Conservation (phyloP, 345 rosid genomes). For the Populus davidiana region DNA sequence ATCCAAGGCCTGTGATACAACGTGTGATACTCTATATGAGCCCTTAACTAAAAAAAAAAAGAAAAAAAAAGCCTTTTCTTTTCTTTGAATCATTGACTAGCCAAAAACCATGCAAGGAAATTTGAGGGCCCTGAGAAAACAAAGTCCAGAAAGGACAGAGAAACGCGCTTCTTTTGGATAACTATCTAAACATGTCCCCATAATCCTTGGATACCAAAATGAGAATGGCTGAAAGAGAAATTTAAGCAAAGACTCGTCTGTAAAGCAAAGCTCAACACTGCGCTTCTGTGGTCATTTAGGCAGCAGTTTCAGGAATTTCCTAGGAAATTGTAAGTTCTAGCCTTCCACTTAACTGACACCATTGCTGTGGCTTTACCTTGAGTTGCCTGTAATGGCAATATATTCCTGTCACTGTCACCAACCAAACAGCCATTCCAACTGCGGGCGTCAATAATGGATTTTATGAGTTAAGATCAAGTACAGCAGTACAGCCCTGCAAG, state of each 20-base stretch:
- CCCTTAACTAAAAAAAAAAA: neutral
- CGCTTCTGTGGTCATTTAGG: neutral
- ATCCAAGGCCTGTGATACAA: constrained; percentile 28
- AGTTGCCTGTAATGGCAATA: neutral
- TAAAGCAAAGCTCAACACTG: neutral
- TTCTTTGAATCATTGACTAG: neutral
- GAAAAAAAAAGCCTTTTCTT: too few relatives aligned
- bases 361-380: neutral
- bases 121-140: neutral
- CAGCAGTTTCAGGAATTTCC: neutral
- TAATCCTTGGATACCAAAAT: neutral
- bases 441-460: neutral
- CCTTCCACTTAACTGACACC: neutral
- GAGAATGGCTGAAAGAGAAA: neutral
- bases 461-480: neutral
- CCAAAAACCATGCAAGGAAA: neutral
- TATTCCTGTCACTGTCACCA: neutral
- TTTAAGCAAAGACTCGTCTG: neutral
- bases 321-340: neutral
- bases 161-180: neutral
- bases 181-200: neutral
- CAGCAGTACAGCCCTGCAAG: neutral
- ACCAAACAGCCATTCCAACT: neutral
- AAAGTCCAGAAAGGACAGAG: neutral
- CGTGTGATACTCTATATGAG: neutral